Base-by-base conservation (phyloP, 1,284 basidiomycete species). In the Vanrija pseudolonga region DNA sequence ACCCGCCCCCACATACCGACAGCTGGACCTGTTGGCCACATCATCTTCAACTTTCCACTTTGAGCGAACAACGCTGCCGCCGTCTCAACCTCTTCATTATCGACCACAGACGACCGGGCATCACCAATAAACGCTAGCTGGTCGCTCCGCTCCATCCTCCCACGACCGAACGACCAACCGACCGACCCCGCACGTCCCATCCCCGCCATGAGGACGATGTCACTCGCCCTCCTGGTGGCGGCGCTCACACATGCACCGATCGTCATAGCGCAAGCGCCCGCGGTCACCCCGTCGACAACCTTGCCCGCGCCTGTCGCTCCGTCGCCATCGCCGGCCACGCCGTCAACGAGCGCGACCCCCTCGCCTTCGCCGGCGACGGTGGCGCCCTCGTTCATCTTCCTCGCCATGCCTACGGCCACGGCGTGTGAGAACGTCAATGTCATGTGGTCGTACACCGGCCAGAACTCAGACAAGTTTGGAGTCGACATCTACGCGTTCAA, bases 401-500 rank as follows among this genome's bases (percentile, higher is more conserved):
- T 28, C 6, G 9, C 32, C 6, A 41, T 60, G 14, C 42, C 55
- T 4, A 67, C 65, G 0, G 49, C 56, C 39, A 62, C 58, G 1
- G 62, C 64, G 17, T 68, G 67, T 41, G 38, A 19, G n/a, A 23
- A 36, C 12, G 36, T 24, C 18, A 11, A 2, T 2, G 15, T 57
- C n/a, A n/a, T 22, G 19, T 57, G 51, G 51, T 7, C 17, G 1
- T 18, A 53, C 14, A 23, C 6, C 17, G 37, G 37, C 22, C 6
- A 5, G 1, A 37, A 18, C 22, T 36, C 24, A 8, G 37, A 42
- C 26, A 48, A 52, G 37, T 59, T 56, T 42, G 59, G 60, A 19
- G 57, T 72, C 49, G 60, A 62, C 37, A 37, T 72, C 15, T 63
- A 61, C 26, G 66, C 55, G 7, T 50, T 60, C 47, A 66, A 71